phyloP scores from a whole-genome alignment of 345 rosid genomes.

The Rhodamnia rubescens region DNA sequence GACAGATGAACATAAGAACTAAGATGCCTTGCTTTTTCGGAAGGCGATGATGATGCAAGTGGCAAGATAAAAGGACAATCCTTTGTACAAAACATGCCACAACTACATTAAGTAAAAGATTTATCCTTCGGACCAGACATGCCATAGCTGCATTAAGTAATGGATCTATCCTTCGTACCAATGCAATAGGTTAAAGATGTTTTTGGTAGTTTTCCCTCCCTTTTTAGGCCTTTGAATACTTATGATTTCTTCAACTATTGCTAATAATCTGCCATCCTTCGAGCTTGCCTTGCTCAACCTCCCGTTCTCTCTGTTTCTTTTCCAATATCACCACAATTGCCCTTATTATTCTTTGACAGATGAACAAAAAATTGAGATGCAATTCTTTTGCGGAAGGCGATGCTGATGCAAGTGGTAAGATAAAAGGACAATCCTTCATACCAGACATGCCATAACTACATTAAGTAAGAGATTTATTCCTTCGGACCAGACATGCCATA shows the following conservation, averaged over 20 bases:
- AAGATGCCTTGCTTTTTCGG: neutral
- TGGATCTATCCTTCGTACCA: neutral
- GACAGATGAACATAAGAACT: too few relatives aligned
- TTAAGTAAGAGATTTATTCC: neutral
- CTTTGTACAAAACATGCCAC: accelerated
- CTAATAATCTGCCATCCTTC: neutral
- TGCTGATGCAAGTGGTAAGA: neutral
- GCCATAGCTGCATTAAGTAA: too few relatives aligned
- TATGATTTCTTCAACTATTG: neutral
- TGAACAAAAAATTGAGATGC: neutral
- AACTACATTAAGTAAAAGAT: neutral
- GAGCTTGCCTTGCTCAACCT: neutral
- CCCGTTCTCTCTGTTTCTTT: neutral
- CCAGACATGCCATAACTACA: neutral
- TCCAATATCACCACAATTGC: neutral
- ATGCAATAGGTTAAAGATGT: neutral
- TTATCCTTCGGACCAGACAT: too few relatives aligned
- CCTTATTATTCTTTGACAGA: too few relatives aligned
- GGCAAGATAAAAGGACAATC: neutral
- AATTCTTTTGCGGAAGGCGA: neutral
- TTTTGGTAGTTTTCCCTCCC: too few relatives aligned
- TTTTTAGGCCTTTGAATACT: neutral
- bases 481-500: too few relatives aligned
- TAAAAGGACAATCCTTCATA: accelerated
- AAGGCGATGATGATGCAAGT: neutral